Conservation (phyloP, 495 filamentous ascomycete genomes). For the Penicillium cataractarum region DNA sequence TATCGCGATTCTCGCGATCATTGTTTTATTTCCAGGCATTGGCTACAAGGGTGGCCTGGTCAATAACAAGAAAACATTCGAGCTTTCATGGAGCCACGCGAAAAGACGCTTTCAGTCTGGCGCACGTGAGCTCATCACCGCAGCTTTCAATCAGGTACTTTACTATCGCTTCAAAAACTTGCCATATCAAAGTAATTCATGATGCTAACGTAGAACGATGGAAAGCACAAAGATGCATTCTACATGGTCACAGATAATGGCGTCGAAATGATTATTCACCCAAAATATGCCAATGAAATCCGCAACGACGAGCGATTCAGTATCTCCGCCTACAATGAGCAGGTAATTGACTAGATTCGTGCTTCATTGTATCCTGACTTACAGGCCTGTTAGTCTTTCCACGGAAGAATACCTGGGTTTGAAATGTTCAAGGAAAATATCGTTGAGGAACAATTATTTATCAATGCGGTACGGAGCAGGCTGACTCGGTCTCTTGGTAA, state of each 20-base stretch:
- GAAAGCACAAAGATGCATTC: slow-evolving; percentile 7
- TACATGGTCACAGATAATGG: slow-evolving; percentile 13
- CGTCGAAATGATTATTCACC: slow-evolving; percentile 6
- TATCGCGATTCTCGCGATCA: too few relatives aligned
- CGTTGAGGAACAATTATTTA: too few relatives aligned
- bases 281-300: slow-evolving; percentile 14
- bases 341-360: too few relatives aligned
- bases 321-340: neutral
- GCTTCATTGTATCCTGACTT: too few relatives aligned
- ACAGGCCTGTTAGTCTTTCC: too few relatives aligned
- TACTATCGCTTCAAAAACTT: neutral
- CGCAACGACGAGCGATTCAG: slow-evolving; percentile 7
- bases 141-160: neutral
- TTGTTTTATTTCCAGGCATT: too few relatives aligned
- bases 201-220: neutral
- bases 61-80: neutral
- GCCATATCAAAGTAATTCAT: neutral
- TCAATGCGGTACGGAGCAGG: too few relatives aligned
- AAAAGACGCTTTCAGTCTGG: neutral
- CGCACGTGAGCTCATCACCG: neutral
- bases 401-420: too few relatives aligned
- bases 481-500: too few relatives aligned
- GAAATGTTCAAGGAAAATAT: too few relatives aligned
- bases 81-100: neutral
- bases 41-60: neutral